Base-by-base conservation (phyloP, 306 rosid genomes). In the Casuarina glauca region DNA sequence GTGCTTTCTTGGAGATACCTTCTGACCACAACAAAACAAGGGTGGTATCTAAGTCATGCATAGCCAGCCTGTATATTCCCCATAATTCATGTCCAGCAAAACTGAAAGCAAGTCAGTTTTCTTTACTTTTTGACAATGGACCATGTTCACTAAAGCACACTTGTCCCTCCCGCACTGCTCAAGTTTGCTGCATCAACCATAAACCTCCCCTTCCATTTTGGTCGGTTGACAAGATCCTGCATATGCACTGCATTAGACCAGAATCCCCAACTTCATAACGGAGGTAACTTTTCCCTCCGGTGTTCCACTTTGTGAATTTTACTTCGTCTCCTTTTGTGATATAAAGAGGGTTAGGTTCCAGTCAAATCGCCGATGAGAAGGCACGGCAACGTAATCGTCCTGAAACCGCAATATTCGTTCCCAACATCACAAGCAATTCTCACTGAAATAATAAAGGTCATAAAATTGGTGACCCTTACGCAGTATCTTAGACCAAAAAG, bases 61-160 rank as follows among this genome's bases (percentile, higher is more conserved):
- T 35, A 73, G 73, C 76, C 82, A 81, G 80, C 81, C 81, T 83
- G 75, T 78, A 81, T 70, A 70, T 79, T 78, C 79, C 46, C 64
- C 57, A 10, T 26, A 70, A 75, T 62, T 36, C 19, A 63, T n/a
- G 51, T 20, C 52, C 13, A n/a, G 42, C 16, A 32, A 76, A 74
- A 72, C 26, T 17, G 16, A 70, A 41, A 71, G 69, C 75, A 35
- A 46, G 81, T 74, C 85, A 70, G 16, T 77, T 68, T 36, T 43
- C 41, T 46, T 72, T 38, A 39, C 79, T 54, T 61, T 72, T 72
- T 68, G 71, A 49, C 13, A 74, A 57, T 84, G 77, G 74, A 76
- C 80, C 26, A 67, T 17, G 32, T 69, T 82, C 77, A 77, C 48
- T 58, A 51, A 70, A 73, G 61, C 55, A 17, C 63, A 60, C 70